These are phyloP conservation scores for Aspergillus homomorphus DNA, from an alignment of 495 filamentous ascomycete species.

Conservation along the genomic window DNA sequence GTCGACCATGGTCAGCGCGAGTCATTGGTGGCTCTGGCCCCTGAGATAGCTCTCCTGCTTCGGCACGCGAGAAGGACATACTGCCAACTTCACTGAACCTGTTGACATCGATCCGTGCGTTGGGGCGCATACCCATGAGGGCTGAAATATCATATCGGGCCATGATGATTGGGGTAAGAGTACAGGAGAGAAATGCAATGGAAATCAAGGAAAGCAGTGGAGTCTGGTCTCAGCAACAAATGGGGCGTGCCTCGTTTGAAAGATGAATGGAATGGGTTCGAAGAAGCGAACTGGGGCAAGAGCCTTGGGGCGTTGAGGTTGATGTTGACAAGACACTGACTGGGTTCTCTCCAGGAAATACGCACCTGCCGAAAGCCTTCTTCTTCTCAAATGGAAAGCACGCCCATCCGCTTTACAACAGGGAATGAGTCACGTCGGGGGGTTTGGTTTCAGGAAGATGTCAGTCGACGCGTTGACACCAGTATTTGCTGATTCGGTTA, in stretches of 20 bases:
- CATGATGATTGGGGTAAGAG: slow-evolving; percentile 13
- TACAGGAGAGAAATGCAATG: not conserved
- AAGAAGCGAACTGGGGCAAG: not conserved
- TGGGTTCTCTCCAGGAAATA: not conserved
- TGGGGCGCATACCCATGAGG: slow-evolving; percentile 35
- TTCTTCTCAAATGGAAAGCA: not conserved
- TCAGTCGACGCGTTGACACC: too few relatives aligned
- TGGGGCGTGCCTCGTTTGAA: not conserved
- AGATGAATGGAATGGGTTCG: not conserved
- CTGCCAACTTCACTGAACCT: slow-evolving; percentile 29
- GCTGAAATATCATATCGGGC: slow-evolving; percentile 40
- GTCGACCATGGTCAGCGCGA: slow-evolving; percentile 2
- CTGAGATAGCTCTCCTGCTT: not conserved
- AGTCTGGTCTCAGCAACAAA: not conserved
- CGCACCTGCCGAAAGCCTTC: not conserved
- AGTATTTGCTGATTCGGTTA: too few relatives aligned
- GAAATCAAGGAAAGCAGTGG: not conserved
- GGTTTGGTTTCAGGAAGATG: not conserved
- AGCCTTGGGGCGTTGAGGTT: not conserved
- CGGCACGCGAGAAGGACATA: slow-evolving; percentile 11
- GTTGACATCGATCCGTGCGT: slow-evolving; percentile 27
- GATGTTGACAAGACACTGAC: not conserved
- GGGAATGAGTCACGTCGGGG: not conserved
- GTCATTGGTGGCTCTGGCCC: not conserved
- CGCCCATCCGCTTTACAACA: not conserved